Conservation (phyloP, 225 moss, liverwort and hornwort genomes). For the Straminergon stramineum region DNA sequence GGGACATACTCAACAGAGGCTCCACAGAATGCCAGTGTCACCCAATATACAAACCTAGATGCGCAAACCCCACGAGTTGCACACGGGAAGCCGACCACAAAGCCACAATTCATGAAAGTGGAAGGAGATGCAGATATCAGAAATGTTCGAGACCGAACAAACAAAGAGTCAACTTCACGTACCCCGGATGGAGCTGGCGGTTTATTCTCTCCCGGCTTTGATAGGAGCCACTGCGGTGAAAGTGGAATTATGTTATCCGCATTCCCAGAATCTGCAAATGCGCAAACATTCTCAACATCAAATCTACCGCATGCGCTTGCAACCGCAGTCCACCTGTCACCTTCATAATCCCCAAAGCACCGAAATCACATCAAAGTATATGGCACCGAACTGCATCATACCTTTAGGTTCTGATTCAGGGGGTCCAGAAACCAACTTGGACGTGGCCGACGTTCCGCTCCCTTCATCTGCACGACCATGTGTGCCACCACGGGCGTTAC, state of each 20-base stretch:
- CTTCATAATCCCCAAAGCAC: background rate
- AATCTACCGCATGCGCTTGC: background rate
- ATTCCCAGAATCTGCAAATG: conserved; percentile 58
- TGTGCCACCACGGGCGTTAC: background rate
- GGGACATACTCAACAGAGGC: background rate
- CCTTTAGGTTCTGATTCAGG: conserved; percentile 81
- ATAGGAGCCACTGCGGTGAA: conserved; percentile 93
- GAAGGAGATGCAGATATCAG: background rate
- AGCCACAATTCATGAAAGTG: background rate
- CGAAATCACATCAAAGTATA: background rate
- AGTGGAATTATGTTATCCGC: conserved; percentile 79
- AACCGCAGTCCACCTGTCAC: background rate
- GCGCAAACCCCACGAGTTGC: background rate
- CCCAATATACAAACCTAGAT: background rate
- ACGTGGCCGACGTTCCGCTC: conserved; percentile 48
- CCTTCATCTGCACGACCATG: conserved; percentile 64
- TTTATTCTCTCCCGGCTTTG: conserved; percentile 86
- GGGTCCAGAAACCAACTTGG: conserved; percentile 57
- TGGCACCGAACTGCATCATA: background rate
- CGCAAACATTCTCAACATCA: background rate
- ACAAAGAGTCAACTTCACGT: background rate
- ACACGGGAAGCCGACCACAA: background rate
- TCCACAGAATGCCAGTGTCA: background rate
- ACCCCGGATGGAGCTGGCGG: conserved; percentile 56
- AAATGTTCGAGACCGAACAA: background rate